These are phyloP conservation scores for Paradendryphiella salina DNA, from an alignment of 2,329 filamentous ascomycete species.

Conservation along the genomic window DNA sequence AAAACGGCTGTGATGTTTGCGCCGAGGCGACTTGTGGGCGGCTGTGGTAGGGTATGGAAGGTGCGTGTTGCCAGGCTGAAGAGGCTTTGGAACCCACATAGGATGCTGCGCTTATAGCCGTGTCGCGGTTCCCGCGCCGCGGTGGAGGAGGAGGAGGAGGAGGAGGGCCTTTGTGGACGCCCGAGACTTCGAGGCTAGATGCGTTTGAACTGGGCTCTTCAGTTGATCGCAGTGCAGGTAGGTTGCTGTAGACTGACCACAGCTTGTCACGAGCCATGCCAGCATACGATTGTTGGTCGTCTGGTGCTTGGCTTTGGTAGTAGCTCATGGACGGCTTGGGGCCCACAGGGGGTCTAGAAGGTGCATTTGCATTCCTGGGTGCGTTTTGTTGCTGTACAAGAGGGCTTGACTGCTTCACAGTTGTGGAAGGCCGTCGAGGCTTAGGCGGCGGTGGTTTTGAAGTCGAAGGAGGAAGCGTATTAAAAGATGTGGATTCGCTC, in stretches of 20 bases:
- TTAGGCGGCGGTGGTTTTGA: conserved; percentile 43
- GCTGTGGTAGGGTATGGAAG: conserved; percentile 33
- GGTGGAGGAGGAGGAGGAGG: conserved; percentile 46
- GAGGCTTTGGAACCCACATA: conserved; percentile 47
- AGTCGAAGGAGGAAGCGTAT: conserved; percentile 22
- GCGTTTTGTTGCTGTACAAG: conserved; percentile 31
- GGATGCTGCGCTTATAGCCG: conserved; percentile 44
- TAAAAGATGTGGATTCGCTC: conserved; percentile 25
- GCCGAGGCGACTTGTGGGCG: conserved; percentile 25
- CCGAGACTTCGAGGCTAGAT: conserved; percentile 14
- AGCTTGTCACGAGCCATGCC: conserved; percentile 47
- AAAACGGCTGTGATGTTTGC: conserved; percentile 33
- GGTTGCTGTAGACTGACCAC: conserved; percentile 46
- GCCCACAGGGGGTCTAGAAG: conserved; percentile 37
- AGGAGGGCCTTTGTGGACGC: conserved; percentile 31
- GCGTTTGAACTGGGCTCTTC: conserved; percentile 16
- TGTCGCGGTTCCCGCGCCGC: conserved; percentile 43
- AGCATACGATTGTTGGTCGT: conserved; percentile 40
- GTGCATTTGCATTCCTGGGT: conserved; percentile 30
- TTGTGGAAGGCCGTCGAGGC: conserved; percentile 35
- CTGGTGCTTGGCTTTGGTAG: conserved; percentile 17
- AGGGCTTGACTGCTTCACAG: conserved; percentile 33
- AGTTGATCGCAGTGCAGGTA: conserved; percentile 42
- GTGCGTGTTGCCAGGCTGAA: conserved; percentile 42
- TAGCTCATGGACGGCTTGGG: conserved; percentile 33